Evolutionary conservation across 1,139 yeast genomes (phyloP).

Genomic region (Kodamaea plutei): DNA sequence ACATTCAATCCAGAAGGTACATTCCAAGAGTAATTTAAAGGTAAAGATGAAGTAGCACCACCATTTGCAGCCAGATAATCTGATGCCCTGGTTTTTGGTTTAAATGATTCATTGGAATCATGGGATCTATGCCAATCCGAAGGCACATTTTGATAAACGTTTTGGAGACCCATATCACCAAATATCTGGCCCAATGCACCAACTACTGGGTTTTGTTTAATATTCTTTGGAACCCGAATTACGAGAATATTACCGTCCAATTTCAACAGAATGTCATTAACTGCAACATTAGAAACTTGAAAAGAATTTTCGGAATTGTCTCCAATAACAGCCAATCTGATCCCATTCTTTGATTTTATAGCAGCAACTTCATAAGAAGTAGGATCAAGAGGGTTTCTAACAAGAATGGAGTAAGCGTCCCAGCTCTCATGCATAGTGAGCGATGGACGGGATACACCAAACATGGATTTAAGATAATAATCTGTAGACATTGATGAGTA

Average conservation of each 20-base stretch:
- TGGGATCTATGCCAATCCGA: not conserved
- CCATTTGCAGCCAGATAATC: too few relatives aligned
- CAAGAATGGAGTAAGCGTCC: not conserved
- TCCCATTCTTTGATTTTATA: conserved; percentile 1
- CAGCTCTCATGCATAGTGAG: conserved; percentile 1
- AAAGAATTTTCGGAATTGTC: not conserved
- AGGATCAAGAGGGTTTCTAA: conserved; percentile 1
- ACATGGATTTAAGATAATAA: not conserved
- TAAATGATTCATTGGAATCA: too few relatives aligned
- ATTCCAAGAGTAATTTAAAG: not conserved
- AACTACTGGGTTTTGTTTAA: not conserved
- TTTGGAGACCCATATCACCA: too few relatives aligned
- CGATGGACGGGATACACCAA: too few relatives aligned
- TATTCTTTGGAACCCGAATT: conserved; percentile 1
- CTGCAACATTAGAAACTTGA: conserved; percentile 2
- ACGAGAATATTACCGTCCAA: conserved; percentile 1
- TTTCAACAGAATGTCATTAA: conserved; percentile 1
- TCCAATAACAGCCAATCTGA: conserved; percentile 3
- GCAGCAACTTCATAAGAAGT: conserved; percentile 4
- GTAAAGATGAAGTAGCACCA: not conserved
- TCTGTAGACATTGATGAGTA: conserved; percentile 1
- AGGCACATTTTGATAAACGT: not conserved
- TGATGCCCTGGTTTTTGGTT: too few relatives aligned
- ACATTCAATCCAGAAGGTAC: too few relatives aligned
- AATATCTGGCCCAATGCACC: too few relatives aligned